phyloP scores from a whole-genome alignment of 345 rosid genomes.

The Atalantia buxifolia region DNA sequence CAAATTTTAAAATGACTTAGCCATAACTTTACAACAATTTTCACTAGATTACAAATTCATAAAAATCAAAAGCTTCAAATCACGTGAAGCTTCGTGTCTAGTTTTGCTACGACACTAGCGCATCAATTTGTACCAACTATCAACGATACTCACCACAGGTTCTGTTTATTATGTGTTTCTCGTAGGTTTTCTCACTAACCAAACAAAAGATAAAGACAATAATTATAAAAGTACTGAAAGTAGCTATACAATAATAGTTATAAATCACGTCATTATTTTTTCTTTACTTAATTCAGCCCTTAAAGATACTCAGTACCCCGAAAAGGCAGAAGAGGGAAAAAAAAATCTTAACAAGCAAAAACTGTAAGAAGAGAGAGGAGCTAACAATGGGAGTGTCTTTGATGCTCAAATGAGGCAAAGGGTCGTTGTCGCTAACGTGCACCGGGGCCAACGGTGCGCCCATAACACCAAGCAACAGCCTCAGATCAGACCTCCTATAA shows the following conservation, averaged over 20 bases:
- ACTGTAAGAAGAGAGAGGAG: neutral
- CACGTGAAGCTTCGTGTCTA: slow-evolving; percentile 3
- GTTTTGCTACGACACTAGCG: neutral
- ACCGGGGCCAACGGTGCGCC: slow-evolving; percentile 94
- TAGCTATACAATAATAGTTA: neutral
- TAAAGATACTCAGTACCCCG: neutral
- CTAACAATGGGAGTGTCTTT: slow-evolving; percentile 90
- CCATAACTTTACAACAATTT: neutral
- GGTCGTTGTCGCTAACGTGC: slow-evolving; percentile 62
- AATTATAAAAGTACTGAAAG: neutral
- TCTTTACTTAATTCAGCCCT: neutral
- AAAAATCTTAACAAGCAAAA: neutral
- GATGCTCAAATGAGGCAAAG: slow-evolving; percentile 81
- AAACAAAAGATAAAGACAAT: neutral
- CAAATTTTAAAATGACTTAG: neutral
- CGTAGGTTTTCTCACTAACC: slow-evolving; percentile 20
- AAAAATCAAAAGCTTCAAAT: slow-evolving; percentile 5
- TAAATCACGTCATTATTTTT: slow-evolving; percentile 1
- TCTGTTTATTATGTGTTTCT: neutral
- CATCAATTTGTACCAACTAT: neutral
- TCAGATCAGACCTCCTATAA: slow-evolving; percentile 65
- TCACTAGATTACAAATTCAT: slow-evolving; percentile 1
- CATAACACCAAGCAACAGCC: slow-evolving; percentile 78
- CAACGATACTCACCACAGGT: neutral
- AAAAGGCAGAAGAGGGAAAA: neutral